Evolutionary conservation across 2,329 filamentous ascomycete species (phyloP).

Genomic region (Blumeriella jaapii): DNA sequence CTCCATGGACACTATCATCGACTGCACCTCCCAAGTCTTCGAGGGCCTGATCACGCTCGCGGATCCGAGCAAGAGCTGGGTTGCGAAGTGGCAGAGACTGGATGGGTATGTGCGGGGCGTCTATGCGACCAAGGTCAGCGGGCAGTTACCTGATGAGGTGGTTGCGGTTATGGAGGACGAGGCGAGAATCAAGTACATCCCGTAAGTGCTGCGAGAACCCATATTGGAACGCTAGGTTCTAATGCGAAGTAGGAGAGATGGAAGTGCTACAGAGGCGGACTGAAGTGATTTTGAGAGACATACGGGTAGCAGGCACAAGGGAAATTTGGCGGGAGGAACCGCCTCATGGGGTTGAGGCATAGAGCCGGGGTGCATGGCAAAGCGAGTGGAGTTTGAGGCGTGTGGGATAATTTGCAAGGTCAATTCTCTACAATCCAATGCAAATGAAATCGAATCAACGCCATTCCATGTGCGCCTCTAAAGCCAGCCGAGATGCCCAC

Average conservation of each 20-base stretch:
- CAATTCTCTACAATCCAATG: conserved; percentile 12
- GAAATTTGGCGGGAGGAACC: background rate
- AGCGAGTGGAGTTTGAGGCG: conserved; percentile 19
- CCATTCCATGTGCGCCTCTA: conserved; percentile 7
- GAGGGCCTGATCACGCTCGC: conserved; percentile 82
- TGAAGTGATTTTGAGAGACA: conserved; percentile 8
- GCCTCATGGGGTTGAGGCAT: conserved; percentile 1
- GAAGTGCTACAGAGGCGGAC: conserved; percentile 34
- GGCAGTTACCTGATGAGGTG: conserved; percentile 59
- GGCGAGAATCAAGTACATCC: conserved; percentile 52
- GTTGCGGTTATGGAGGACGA: conserved; percentile 49
- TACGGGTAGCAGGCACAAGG: background rate
- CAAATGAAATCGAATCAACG: conserved; percentile 23
- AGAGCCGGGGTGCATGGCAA: too few relatives aligned
- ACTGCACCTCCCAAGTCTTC: conserved; percentile 93
- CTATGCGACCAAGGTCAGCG: conserved; percentile 91
- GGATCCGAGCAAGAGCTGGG: conserved; percentile 79
- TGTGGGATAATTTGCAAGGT: conserved; percentile 8
- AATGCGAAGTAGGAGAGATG: conserved; percentile 37
- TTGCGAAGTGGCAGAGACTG: conserved; percentile 90
- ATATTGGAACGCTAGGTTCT: conserved; percentile 6
- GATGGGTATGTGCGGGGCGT: conserved; percentile 80
- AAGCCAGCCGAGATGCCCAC: conserved; percentile 5
- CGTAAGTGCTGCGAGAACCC: conserved; percentile 34
- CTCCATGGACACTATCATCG: conserved; percentile 69